A percentile compares a stretch with the other conserved stretches of the same genome.
These are phyloP conservation scores for Mycena crocata DNA, from an alignment of 768 basidiomycete genomes.

Conservation along the genomic window DNA sequence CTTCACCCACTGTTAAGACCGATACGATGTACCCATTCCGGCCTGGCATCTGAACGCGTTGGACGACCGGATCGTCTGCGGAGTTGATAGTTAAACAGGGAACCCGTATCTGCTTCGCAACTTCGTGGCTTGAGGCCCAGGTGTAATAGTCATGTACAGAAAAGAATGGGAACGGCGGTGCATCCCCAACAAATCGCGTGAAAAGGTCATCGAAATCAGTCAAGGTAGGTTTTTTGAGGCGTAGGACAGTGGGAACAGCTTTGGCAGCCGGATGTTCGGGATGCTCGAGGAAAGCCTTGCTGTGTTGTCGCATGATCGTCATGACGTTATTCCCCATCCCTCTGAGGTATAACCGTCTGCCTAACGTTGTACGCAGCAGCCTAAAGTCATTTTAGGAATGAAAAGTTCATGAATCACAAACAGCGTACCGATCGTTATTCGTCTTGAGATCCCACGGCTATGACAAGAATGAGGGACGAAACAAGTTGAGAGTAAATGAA, in stretches of 20 bases:
- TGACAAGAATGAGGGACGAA: constrained; percentile 23
- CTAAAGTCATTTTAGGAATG: constrained; percentile 46
- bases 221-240: constrained; percentile 65
- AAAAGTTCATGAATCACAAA: neutral
- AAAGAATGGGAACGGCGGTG: constrained; percentile 62
- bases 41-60: constrained; percentile 65
- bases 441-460: constrained; percentile 64
- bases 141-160: constrained; percentile 60
- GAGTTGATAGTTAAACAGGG: constrained; percentile 69
- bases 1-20: constrained; percentile 69
- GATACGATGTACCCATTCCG: constrained; percentile 67
- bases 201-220: constrained; percentile 71
- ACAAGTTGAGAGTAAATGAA: neutral
- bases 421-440: constrained; percentile 33
- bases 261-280: constrained; percentile 63
- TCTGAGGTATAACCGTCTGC: constrained; percentile 75
- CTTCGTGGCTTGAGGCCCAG: constrained; percentile 69
- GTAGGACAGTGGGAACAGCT: constrained; percentile 56
- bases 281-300: constrained; percentile 55
- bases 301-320: constrained; percentile 65
- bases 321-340: constrained; percentile 83
- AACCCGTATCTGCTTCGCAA: constrained; percentile 69
- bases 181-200: constrained; percentile 72
- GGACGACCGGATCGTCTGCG: constrained; percentile 82
- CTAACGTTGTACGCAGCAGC: constrained; percentile 64